A percentile compares a stretch with the other conserved stretches of the same genome.
These are phyloP conservation scores for Wickerhamomyces canadensis DNA, from an alignment of 805 yeast species.

Conservation along the genomic window DNA sequence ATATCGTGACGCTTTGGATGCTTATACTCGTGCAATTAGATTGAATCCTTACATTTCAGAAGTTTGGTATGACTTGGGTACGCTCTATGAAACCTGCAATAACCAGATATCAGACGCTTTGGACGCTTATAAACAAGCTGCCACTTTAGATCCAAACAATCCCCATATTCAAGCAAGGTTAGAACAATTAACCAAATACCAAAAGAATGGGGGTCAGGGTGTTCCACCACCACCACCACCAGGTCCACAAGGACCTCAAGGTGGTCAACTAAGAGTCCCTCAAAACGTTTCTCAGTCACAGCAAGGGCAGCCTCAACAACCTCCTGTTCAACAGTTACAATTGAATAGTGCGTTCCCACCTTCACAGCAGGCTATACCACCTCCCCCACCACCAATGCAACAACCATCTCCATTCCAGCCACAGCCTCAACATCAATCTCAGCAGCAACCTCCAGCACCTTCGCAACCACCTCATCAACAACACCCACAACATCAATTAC, in stretches of 20 bases:
- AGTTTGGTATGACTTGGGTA: conserved; percentile 98
- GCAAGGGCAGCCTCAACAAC: conserved; percentile 28
- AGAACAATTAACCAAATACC: conserved; percentile 73
- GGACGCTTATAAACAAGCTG: conserved; percentile 96
- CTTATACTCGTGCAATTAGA: conserved; percentile 93
- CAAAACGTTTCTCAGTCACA: conserved; percentile 52
- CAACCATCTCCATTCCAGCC: conserved; percentile 7
- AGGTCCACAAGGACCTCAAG: conserved; percentile 42
- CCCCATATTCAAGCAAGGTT: conserved; percentile 91
- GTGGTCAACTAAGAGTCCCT: conserved; percentile 49
- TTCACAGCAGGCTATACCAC: conserved; percentile 8
- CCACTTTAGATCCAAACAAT: conserved; percentile 88
- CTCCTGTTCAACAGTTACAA: conserved; percentile 22
- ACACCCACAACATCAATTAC: conserved; percentile 18
- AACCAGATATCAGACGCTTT: conserved; percentile 92
- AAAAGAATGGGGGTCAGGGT: conserved; percentile 59
- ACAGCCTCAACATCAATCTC: conserved; percentile 9
- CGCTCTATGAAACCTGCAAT: conserved; percentile 94
- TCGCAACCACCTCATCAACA: conserved; percentile 9
- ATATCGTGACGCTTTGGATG: conserved; percentile 94
- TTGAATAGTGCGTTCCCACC: conserved; percentile 12
- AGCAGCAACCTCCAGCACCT: no score
- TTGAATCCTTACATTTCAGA: conserved; percentile 94
- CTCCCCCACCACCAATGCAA: conserved; percentile 8
- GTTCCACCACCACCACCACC: conserved; percentile 55